A percentile compares a stretch with the other conserved stretches of the same genome.
phyloP scores from a whole-genome alignment of 2,329 filamentous ascomycete genomes.

The Aspergillus vadensis region DNA sequence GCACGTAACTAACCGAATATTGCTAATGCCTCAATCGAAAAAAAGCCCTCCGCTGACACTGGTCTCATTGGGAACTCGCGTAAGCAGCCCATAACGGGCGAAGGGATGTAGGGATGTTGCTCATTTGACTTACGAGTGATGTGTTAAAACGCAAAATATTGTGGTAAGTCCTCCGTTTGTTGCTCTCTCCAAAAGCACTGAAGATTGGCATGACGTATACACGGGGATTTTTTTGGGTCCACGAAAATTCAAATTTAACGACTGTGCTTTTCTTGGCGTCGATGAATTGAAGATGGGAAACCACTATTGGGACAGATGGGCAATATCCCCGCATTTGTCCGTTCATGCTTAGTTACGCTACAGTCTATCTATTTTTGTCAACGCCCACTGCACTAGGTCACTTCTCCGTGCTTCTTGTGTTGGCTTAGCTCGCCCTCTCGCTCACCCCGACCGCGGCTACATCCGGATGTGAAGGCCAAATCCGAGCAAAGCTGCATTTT shows the following conservation, averaged over 20 bases:
- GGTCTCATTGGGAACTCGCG: neutral
- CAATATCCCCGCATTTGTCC: neutral
- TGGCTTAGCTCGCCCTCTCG: neutral
- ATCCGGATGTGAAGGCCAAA: neutral
- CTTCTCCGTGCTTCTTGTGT: neutral
- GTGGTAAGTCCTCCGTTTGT: neutral
- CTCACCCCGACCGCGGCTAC: neutral
- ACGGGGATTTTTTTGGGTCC: too few species aligned
- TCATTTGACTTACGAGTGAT: neutral
- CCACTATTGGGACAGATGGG: neutral
- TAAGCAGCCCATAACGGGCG: neutral
- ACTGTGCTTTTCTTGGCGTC: neutral
- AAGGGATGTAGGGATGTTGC: neutral
- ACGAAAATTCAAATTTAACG: neutral
- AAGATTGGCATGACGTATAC: too few species aligned
- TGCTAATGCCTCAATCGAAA: neutral
- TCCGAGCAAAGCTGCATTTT: neutral
- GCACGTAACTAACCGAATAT: neutral
- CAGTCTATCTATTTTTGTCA: neutral
- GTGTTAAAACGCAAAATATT: neutral
- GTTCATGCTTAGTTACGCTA: neutral
- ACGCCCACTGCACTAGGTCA: neutral
- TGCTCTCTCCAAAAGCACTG: too few species aligned
- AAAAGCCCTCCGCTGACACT: neutral
- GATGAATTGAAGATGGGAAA: neutral